These are phyloP conservation scores for Trypanosoma lewisi DNA, from an alignment of 208 protist genomes.

Conservation along the genomic window DNA sequence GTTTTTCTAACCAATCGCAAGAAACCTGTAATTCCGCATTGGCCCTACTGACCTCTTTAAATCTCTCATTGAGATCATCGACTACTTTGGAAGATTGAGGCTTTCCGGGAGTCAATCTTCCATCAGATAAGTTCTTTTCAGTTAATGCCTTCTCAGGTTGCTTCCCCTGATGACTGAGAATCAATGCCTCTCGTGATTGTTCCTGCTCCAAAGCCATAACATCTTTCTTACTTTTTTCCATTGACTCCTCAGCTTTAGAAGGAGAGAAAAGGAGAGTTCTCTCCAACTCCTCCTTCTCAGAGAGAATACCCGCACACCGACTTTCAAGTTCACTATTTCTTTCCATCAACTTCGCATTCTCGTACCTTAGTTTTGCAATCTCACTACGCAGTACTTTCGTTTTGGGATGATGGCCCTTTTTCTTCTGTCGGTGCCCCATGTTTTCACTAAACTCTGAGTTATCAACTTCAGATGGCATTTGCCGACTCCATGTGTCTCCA, in stretches of 20 bases:
- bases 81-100: background rate
- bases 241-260: background rate
- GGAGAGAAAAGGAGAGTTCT: background rate
- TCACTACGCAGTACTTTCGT: background rate
- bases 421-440: background rate
- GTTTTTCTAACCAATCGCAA: background rate
- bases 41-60: slow-evolving; percentile 30
- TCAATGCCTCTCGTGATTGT: slow-evolving; percentile 23
- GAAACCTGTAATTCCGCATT: slow-evolving; percentile 15
- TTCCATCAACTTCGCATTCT: slow-evolving; percentile 8
- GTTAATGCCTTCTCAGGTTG: slow-evolving; percentile 29
- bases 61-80: slow-evolving; percentile 24
- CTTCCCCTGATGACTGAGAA: slow-evolving; percentile 12
- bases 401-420: background rate
- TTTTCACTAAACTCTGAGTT: background rate
- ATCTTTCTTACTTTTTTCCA: background rate
- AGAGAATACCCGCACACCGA: background rate
- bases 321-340: slow-evolving; percentile 1
- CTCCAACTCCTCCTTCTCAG: background rate
- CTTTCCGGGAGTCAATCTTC: background rate
- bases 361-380: background rate
- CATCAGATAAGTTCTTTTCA: background rate
- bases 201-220: slow-evolving; percentile 9
- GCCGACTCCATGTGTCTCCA: background rate
- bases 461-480: background rate